Base-by-base conservation (phyloP, 768 basidiomycete species). In the Kwoniella dendrophila region DNA sequence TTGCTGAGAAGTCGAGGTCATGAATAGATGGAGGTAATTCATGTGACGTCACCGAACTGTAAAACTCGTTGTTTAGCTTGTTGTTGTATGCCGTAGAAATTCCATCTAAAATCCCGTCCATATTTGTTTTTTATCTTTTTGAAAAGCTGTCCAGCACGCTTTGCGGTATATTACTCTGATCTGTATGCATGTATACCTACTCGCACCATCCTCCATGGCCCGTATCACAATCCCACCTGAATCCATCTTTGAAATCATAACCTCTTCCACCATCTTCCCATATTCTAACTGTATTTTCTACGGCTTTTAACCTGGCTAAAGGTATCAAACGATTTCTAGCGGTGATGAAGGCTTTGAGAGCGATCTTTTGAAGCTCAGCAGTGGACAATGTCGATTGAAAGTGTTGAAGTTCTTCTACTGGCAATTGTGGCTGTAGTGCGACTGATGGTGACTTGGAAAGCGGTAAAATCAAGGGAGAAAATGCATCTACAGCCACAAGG, bases 251-350 rank as follows among this genome's bases (percentile, higher is more conserved):
- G 30, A 64, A 57, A 29, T 62, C 34, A 54, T 67, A 62, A 16
- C 69, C 69, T 43, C 69, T 62, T 12, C 65, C 66, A n/a, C 69
- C 69, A 4, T 32, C 47, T 30, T 62, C 53, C 56, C 56, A 67
- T 5, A 33, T 32, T 1, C 44, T 51, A 7, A 64, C 63, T 6
- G 60, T 29, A 24, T 36, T 30, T 18, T 43, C 27, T 11, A 70
- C 66, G n/a, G 32, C 52, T 24, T 49, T 16, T 4, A 54, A 24
- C 20, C 61, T 57, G 1, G 48, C 30, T 16, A 14, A 1, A 2
- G 65, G 62, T 26, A 56, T 44, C 24, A 62, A 55, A 12, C 52
- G 34, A 18, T 62, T 43, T 26, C 63, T 47, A 27, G 67, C 63
- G 4, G 48, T 34, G 27, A 69, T 69, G 63, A 62, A 69, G 12